Conservation (phyloP, 352 stramenopile genomes). For the Pythium pectinolyticum region DNA sequence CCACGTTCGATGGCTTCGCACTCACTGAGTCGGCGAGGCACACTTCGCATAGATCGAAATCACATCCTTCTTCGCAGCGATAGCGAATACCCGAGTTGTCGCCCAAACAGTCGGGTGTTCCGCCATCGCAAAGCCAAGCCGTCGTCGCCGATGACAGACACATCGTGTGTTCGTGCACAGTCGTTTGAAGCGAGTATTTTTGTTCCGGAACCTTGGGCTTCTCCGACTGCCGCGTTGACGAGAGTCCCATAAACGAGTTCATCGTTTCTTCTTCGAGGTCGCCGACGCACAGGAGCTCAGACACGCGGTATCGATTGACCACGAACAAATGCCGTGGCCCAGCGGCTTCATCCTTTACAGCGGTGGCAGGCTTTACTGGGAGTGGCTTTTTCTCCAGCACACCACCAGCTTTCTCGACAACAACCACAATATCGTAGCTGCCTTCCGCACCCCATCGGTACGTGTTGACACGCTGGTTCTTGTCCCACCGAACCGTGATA, state of each 20-base stretch:
- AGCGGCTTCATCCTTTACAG: conserved; percentile 20
- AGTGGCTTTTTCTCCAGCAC: conserved; percentile 54
- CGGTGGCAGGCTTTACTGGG: conserved; percentile 23
- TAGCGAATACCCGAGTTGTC: conserved; percentile 58
- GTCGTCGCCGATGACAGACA: conserved; percentile 48
- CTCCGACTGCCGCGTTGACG: conserved; percentile 21
- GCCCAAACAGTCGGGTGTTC: conserved; percentile 49
- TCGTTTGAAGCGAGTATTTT: conserved; percentile 34
- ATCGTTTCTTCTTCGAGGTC: conserved; percentile 56
- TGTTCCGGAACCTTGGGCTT: conserved; percentile 10
- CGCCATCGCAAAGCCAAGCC: conserved; percentile 77
- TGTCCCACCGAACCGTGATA: conserved; percentile 81
- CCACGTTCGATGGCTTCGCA: no score
- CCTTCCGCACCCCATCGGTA: conserved; percentile 78
- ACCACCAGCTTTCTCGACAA: conserved; percentile 53
- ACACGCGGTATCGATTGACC: conserved; percentile 57
- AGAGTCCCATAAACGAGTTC: conserved; percentile 54
- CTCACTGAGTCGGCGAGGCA: conserved; percentile 51
- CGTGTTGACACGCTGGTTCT: conserved; percentile 81
- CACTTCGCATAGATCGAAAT: conserved; percentile 74
- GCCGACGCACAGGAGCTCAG: conserved; percentile 44
- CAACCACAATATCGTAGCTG: conserved; percentile 75
- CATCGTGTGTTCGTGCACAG: conserved; percentile 59
- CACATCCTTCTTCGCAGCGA: conserved; percentile 62
- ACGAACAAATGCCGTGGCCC: conserved; percentile 62